phyloP scores from a whole-genome alignment of 306 rosid species.

The Carpinus fangiana region DNA sequence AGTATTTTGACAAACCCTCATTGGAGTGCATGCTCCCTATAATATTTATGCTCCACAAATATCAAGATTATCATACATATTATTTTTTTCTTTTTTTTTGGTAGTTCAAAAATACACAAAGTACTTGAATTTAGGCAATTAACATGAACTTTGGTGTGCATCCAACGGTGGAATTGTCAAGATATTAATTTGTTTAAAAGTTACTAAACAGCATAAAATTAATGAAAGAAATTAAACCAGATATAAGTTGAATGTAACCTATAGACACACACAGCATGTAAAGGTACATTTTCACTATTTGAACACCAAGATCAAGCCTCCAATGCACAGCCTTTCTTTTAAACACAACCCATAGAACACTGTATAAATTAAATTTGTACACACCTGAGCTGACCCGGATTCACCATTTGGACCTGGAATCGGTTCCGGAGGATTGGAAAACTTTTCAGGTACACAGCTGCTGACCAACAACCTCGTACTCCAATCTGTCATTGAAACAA shows the following conservation, averaged over 20 bases:
- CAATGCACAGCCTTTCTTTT: background rate
- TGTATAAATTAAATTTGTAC: background rate
- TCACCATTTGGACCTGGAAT: slow-evolving; percentile 38
- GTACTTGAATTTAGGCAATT: too few species aligned
- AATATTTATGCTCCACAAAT: background rate
- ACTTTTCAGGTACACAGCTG: slow-evolving; percentile 33
- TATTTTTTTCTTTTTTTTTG: too few species aligned
- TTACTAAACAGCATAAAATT: too few species aligned
- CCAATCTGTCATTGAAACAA: slow-evolving; percentile 22
- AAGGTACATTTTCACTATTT: background rate
- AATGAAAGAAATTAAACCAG: background rate
- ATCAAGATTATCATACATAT: background rate
- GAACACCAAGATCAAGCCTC: background rate
- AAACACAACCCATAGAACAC: background rate
- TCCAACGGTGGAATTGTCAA: too few species aligned
- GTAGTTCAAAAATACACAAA: too few species aligned
- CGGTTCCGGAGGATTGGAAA: slow-evolving; percentile 33
- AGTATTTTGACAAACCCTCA: background rate
- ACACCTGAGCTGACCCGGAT: slow-evolving; percentile 41
- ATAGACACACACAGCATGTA: background rate
- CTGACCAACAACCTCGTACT: slow-evolving; percentile 22
- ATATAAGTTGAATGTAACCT: background rate
- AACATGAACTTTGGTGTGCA: too few species aligned
- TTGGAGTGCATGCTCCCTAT: background rate
- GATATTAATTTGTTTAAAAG: too few species aligned